Conservation (phyloP, 768 basidiomycete species). For the Termitomyces sp. region DNA sequence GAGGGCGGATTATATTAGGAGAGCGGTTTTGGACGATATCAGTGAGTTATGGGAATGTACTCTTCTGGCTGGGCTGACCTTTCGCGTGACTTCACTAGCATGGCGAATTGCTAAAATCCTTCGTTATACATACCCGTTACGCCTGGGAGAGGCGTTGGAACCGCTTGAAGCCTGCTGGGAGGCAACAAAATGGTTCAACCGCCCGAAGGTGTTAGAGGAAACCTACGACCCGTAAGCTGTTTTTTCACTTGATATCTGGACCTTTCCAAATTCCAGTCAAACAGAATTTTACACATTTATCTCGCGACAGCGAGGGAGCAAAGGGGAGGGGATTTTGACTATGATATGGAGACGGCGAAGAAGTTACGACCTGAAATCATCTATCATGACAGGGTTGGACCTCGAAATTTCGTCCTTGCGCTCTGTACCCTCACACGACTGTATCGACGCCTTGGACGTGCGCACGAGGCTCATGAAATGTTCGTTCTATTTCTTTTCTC, state of each 20-base stretch:
- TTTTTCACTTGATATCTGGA: neutral
- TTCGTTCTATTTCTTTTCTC: neutral
- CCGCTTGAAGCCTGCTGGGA: neutral
- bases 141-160: constrained; percentile 1
- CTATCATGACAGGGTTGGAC: neutral
- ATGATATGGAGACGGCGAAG: neutral
- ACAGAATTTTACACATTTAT: neutral
- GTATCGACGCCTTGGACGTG: neutral
- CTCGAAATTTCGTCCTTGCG: neutral
- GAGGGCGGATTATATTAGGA: too few species aligned
- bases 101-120: neutral
- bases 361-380: neutral
- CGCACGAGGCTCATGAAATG: neutral
- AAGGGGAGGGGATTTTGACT: neutral
- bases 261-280: neutral
- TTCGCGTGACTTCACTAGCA: neutral
- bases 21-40: too few species aligned
- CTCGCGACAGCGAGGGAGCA: neutral
- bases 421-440: neutral
- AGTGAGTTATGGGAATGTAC: neutral
- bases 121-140: neutral
- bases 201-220: neutral
- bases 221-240: neutral
- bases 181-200: neutral
- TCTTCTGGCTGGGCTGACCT: neutral